phyloP scores from a whole-genome alignment of 805 yeast species.

The Saturnispora quitensis region DNA sequence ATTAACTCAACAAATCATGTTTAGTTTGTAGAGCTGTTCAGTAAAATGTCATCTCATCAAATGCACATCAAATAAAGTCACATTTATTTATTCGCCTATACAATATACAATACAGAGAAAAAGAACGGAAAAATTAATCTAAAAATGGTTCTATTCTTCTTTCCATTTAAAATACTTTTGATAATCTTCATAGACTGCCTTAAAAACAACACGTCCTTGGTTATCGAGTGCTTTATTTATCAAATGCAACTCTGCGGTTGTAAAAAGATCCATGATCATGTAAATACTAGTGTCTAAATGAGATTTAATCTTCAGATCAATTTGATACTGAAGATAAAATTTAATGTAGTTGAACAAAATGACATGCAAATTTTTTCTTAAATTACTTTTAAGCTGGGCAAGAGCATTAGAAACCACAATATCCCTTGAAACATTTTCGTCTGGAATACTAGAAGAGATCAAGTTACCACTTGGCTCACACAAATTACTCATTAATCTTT shows the following conservation, averaged over 20 bases:
- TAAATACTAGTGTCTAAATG: conserved; percentile 48
- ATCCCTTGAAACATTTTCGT: conserved; percentile 12
- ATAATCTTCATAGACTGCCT: conserved; percentile 61
- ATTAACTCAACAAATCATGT: too few species aligned
- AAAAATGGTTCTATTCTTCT: conserved; percentile 32
- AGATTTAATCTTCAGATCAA: conserved; percentile 38
- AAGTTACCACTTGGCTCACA: conserved; percentile 57
- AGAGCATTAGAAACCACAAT: conserved; percentile 43
- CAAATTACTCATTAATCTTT: conserved; percentile 54
- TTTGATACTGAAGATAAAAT: conserved; percentile 40
- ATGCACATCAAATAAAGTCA: not conserved
- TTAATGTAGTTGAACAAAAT: conserved; percentile 51
- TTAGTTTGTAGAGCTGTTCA: too few species aligned
- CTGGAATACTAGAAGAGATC: conserved; percentile 9
- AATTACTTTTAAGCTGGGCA: conserved; percentile 43
- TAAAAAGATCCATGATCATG: conserved; percentile 57
- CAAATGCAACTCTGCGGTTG: conserved; percentile 53
- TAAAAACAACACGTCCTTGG: conserved; percentile 61
- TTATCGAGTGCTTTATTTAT: conserved; percentile 58
- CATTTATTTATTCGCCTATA: not conserved
- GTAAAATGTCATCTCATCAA: not conserved
- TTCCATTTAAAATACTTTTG: conserved; percentile 76
- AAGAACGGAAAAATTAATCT: not conserved
- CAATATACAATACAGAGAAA: not conserved
- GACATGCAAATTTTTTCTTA: conserved; percentile 56